Conservation (phyloP, 768 basidiomycete species). For the Sistotremastrum niveocremeum region DNA sequence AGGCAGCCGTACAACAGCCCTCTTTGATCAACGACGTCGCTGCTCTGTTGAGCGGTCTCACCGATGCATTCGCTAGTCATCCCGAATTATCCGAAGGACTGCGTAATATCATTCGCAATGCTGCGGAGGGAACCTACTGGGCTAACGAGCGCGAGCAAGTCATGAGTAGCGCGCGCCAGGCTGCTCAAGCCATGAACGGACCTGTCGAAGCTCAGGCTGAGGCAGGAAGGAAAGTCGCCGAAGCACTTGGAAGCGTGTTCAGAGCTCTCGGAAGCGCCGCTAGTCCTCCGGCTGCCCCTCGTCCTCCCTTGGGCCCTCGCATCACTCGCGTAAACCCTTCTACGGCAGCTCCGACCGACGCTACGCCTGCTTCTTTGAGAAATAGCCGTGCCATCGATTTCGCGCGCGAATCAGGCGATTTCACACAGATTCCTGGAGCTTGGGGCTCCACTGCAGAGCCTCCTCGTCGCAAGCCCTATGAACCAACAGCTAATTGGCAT, state of each 20-base stretch:
- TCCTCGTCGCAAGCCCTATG: not conserved
- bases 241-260: conserved; percentile 47
- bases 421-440: conserved; percentile 2
- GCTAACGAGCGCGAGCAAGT: conserved; percentile 43
- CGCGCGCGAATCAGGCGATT: not conserved
- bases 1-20: no score
- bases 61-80: conserved; percentile 42
- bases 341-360: not conserved
- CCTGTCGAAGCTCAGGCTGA: conserved; percentile 42
- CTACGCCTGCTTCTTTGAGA: not conserved
- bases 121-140: conserved; percentile 59
- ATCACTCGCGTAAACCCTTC: conserved; percentile 2
- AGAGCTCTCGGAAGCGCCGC: conserved; percentile 29
- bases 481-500: no score
- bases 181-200: conserved; percentile 20
- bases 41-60: conserved; percentile 40
- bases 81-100: conserved; percentile 61
- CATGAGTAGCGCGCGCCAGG: conserved; percentile 6
- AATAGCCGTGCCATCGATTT: not conserved
- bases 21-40: conserved; percentile 57
- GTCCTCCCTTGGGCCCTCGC: conserved; percentile 4
- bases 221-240: conserved; percentile 48
- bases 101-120: conserved; percentile 48
- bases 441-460: conserved; percentile 6
- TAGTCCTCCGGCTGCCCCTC: conserved; percentile 5